Evolutionary conservation across 352 stramenopile species (phyloP).

Genomic region (Saprolegnia diclina): DNA sequence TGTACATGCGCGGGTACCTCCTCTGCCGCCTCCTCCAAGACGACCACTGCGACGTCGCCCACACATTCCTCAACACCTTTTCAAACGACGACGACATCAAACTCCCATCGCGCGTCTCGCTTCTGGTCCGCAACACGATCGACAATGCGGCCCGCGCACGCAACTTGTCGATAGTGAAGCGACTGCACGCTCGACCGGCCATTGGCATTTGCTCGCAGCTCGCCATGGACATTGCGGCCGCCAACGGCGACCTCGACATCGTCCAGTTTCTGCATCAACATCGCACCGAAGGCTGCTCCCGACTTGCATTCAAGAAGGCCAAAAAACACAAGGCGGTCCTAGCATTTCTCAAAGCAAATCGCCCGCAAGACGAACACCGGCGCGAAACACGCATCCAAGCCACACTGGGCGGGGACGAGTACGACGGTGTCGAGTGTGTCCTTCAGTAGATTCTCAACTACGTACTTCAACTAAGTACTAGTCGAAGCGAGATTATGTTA

Average conservation of each 20-base stretch:
- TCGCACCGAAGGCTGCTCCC: not conserved
- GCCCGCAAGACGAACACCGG: not conserved
- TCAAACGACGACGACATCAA: not conserved
- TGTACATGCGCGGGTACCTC: not conserved
- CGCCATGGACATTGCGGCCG: conserved; percentile 11
- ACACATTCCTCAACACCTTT: no score
- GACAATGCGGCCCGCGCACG: not conserved
- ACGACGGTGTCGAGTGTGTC: no score
- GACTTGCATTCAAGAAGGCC: not conserved
- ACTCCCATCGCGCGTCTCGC: not conserved
- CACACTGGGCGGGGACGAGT: no score
- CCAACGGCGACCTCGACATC: conserved; percentile 8
- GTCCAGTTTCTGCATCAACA: not conserved
- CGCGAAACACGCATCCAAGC: no score
- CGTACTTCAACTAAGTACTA: no score
- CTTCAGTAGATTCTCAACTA: no score
- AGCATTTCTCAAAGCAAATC: not conserved
- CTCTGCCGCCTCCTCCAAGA: not conserved
- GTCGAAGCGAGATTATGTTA: no score
- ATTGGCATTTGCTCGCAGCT: not conserved
- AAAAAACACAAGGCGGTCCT: not conserved
- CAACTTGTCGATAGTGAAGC: not conserved
- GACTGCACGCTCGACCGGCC: not conserved
- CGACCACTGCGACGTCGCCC: not conserved
- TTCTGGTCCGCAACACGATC: not conserved